Conservation (phyloP, 768 basidiomycete genomes). For the Rhizopogon vesiculosus region DNA sequence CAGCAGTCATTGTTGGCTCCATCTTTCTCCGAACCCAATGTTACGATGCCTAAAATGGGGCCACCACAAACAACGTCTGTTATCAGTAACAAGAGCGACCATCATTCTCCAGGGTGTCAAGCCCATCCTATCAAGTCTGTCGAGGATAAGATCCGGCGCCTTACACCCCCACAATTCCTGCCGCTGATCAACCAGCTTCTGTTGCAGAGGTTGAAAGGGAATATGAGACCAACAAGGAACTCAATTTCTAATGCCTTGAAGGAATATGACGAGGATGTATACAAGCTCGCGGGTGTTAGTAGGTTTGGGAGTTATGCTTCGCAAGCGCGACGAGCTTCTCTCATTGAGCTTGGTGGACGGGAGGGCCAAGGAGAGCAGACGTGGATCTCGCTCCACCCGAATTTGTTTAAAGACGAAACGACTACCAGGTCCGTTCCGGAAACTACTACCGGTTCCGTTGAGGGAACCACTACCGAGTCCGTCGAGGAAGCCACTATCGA, state of each 20-base stretch:
- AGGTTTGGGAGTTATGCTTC: constrained; percentile 22
- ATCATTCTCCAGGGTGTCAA: constrained; percentile 2
- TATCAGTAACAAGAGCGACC: constrained; percentile 1
- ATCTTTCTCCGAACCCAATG: neutral
- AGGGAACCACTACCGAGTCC: neutral
- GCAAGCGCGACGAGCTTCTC: constrained; percentile 21
- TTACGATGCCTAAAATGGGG: neutral
- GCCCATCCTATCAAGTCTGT: neutral
- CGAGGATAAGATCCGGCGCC: constrained; percentile 6
- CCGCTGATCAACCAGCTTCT: constrained; percentile 20
- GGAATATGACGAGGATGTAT: constrained; percentile 18
- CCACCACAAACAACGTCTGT: neutral
- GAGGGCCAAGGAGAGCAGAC: constrained; percentile 2
- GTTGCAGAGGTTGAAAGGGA: constrained; percentile 24
- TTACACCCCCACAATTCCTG: constrained; percentile 26
- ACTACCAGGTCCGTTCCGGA: no score
- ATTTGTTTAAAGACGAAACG: neutral
- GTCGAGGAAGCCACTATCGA: constrained; percentile 3
- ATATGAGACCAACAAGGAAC: constrained; percentile 33
- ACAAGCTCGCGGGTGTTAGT: constrained; percentile 19
- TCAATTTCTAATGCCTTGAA: constrained; percentile 30
- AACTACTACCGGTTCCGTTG: no score
- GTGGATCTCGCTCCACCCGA: constrained; percentile 25
- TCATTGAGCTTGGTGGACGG: constrained; percentile 19
- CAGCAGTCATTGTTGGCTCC: neutral